Evolutionary conservation across 345 rosid genomes (phyloP).

Genomic region (Bruguiera sexangula): DNA sequence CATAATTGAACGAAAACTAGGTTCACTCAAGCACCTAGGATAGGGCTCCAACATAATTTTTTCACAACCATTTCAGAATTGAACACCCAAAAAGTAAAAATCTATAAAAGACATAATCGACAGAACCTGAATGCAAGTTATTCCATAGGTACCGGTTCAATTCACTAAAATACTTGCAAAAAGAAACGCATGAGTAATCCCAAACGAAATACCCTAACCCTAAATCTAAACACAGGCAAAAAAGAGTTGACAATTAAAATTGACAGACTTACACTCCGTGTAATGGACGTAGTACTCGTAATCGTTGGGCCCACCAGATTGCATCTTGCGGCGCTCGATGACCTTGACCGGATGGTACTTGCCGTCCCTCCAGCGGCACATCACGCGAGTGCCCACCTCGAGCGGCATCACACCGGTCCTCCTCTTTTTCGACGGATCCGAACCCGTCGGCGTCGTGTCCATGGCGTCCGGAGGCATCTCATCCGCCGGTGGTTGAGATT

Average conservation of each 20-base stretch:
- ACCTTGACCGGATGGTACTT: constrained; percentile 95
- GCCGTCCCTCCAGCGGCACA: constrained; percentile 97
- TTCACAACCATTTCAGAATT: no score
- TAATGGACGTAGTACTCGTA: constrained; percentile 98
- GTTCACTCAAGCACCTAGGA: no score
- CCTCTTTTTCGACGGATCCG: constrained; percentile 61
- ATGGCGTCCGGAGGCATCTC: constrained; percentile 24
- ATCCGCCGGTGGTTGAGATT: constrained; percentile 19
- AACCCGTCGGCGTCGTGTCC: constrained; percentile 29
- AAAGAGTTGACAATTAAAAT: background rate
- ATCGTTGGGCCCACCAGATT: constrained; percentile 46
- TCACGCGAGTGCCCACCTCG: constrained; percentile 93
- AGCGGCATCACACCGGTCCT: constrained; percentile 61
- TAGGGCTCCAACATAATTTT: no score
- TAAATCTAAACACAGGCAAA: constrained; percentile 21
- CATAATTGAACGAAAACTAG: no score
- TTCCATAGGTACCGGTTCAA: background rate
- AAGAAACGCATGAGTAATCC: background rate
- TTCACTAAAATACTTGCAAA: background rate
- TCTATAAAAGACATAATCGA: no score
- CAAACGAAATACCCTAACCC: constrained; percentile 2
- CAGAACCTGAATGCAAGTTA: background rate
- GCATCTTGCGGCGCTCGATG: constrained; percentile 79
- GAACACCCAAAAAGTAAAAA: no score
- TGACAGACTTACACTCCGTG: constrained; percentile 70